Base-by-base conservation (phyloP, 208 protist species). In the Leishmania arabica region DNA sequence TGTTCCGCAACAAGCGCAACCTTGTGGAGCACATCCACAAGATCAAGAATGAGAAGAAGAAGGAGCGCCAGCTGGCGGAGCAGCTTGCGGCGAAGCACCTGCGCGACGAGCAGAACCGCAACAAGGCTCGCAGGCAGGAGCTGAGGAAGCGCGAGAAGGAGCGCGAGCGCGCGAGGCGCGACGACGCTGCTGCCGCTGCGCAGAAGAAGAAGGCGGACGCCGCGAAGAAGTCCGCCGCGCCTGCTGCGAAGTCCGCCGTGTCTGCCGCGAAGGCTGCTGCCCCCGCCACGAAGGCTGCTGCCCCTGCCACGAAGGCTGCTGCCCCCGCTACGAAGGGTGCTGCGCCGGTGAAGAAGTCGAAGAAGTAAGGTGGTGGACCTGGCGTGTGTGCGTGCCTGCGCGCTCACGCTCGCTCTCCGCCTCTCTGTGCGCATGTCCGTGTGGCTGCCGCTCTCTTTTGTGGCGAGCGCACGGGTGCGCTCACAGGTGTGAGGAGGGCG, bases 1-100 rank as follows among this genome's bases (percentile, higher is more conserved):
- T 98, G 73, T 99, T 99, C 98, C 99, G 99, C 93, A 99, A 99
- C 98, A 99, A 99, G 95, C 98, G 99, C 86, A 99, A 98, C 77
- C 93, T 99, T 40, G 97, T 99, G 90, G 99, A 99, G 93, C 91
- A 99, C 96, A 99, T 99, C 92, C 92, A 98, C 93, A 99, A 98
- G 91, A 94, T 95, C 81, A 99, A 99, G 96, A 98, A 97, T 81
- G 98, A 99, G 89, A 94, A 98, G 90, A 86, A 92, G 78, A 97
- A 98, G 87, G 96, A 98, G 85, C 98, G 99, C 90, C 86, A 94
- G 85, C 85, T 99, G 31, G 96, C 95, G 79, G 98, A 99, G 83
- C 92, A 95, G 88, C 83, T 95, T 70, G 81, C 86, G 24, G 93
- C 90, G 77, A 95, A 95, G 89, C 88, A 81, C 78, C 76, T 56